phyloP scores from a whole-genome alignment of 106 monocot species.

The Dendrobium chrysotoxum region DNA sequence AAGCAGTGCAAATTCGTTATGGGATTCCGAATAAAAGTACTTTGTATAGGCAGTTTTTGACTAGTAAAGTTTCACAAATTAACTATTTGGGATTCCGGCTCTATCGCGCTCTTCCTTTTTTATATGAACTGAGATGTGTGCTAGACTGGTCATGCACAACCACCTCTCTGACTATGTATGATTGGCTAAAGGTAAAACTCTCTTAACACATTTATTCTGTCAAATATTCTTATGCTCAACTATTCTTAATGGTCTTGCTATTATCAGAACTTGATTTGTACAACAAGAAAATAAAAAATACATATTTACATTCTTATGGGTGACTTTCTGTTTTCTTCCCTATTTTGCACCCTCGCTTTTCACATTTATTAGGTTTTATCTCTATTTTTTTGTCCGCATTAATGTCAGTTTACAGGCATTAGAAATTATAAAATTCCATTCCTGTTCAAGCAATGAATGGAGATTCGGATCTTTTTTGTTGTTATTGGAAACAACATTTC shows the following conservation, averaged over 20 bases:
- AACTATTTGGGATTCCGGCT: conserved; percentile 89
- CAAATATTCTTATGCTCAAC: background rate
- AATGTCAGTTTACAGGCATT: no score
- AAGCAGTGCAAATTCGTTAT: conserved; percentile 79
- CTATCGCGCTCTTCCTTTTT: conserved; percentile 88
- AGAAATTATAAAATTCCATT: no score
- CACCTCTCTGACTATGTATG: conserved; percentile 98
- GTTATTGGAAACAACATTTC: no score
- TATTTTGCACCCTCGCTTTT: no score
- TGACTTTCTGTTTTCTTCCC: background rate
- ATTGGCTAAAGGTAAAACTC: conserved; percentile 86
- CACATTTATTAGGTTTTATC: no score
- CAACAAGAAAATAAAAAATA: background rate
- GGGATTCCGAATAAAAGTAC: conserved; percentile 92
- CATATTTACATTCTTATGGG: background rate
- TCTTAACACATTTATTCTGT: conserved; percentile 1
- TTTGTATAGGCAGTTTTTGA: conserved; percentile 82
- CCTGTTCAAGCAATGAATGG: no score
- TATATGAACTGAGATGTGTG: conserved; percentile 96
- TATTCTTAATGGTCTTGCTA: background rate
- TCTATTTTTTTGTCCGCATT: no score
- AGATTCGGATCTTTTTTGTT: no score
- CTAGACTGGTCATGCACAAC: conserved; percentile 97
- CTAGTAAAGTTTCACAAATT: conserved; percentile 21
- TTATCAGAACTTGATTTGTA: background rate